Conservation (phyloP, 176 grass and related monocot genomes). For the Eleusine coracana region DNA sequence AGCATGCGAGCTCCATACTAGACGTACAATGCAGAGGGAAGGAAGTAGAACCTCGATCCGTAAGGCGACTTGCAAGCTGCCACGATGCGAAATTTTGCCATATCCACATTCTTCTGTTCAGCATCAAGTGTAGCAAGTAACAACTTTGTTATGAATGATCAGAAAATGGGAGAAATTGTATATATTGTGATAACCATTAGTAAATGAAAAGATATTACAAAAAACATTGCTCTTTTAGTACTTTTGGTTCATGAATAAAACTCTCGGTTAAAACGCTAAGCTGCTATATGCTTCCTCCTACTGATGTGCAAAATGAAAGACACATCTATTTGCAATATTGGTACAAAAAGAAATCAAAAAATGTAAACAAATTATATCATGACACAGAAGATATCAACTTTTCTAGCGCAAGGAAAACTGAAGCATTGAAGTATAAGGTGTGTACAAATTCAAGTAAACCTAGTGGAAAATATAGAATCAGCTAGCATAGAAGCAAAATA, state of each 20-base stretch:
- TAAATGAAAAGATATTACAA: neutral
- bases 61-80: conserved; percentile 79
- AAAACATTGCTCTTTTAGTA: neutral
- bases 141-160: neutral
- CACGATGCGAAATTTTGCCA: conserved; percentile 67
- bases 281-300: neutral
- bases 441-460: neutral
- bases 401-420: neutral
- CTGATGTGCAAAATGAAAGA: neutral
- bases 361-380: neutral
- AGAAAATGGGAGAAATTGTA: neutral
- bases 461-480: neutral
- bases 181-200: neutral
- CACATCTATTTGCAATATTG: neutral
- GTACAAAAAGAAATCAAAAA: neutral
- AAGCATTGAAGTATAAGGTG: neutral
- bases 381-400: neutral
- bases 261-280: neutral
- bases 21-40: neutral
- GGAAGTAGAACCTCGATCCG: conserved; percentile 71
- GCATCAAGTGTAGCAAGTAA: conserved; percentile 5
- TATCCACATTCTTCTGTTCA: conserved; percentile 56
- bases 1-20: neutral
- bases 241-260: neutral
- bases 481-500: neutral